Evolutionary conservation across 2,329 filamentous ascomycete genomes (phyloP), one percentile per base, ranked within the genome.

Genomic region (Curvularia sp.): DNA sequence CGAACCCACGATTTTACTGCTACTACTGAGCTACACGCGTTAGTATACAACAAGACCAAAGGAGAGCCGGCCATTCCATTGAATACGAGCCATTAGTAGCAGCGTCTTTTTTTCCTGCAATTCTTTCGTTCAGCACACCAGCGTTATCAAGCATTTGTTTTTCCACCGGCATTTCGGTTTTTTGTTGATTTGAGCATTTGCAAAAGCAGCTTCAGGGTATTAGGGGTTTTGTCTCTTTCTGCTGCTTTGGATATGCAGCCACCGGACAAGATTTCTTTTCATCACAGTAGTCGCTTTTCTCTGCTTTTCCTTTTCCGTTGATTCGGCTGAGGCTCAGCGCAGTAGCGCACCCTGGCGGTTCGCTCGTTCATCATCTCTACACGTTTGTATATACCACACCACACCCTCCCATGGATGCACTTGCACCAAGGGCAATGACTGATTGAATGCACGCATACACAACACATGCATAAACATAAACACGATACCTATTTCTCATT

Each of bases 1-100:
- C 72, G 61, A 60, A 60, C 60, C 58, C 53, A 63, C 51, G 53
- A 58, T 59, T 64, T 63, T 50, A 46, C 43, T 46, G 49, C 56
- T 55, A 46, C 9, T 33, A 50, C 47, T 26, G 38, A 48, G 35
- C 22, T 39, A 38, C 24, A 33, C 41, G 39, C 56, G 55, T 30
- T 20, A 49, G 46, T 48, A 54, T 46, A 49, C 49, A 42, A 49
- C 28, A 38, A 38, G 35, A 46, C 24, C 10, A 39, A 13, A 30
- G 30, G 8, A 41, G 50, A 53, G 30, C 50, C 26, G 41, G 41
- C 31, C n/a, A 43, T 53, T 39, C 50, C 22, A n/a, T 13, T 26
- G 9, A 30, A 46, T 35, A 30, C 41, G 31, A 43, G 28, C 28
- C n/a, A 24, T 18, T 44, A 18, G 28, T 20, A 26, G 30, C 41